These are phyloP conservation scores for Chytridiales sp. DNA, from an alignment of 371 early-diverging fungal species.

Conservation along the genomic window DNA sequence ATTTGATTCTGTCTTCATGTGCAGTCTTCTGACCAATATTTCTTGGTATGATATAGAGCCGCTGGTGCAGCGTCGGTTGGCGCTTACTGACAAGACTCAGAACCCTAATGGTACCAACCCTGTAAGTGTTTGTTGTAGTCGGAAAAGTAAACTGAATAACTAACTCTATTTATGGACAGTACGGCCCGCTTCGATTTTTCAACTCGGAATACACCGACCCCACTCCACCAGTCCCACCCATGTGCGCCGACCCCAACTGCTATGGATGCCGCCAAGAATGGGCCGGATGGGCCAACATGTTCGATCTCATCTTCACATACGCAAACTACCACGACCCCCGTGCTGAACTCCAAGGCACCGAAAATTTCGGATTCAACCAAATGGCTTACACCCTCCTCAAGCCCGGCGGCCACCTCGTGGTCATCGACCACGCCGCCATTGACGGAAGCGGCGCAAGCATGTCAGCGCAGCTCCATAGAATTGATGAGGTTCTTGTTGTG, in stretches of 20 bases:
- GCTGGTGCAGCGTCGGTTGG: conserved; percentile 12
- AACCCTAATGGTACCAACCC: conserved; percentile 26
- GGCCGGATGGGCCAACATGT: conserved; percentile 22
- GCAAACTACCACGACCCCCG: conserved; percentile 20
- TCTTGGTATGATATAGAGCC: conserved; percentile 5
- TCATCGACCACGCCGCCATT: conserved; percentile 23
- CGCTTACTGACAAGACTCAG: conserved; percentile 18
- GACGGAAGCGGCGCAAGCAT: not conserved
- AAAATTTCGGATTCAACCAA: not conserved
- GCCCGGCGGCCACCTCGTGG: conserved; percentile 18
- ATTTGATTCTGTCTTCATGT: too few relatives aligned
- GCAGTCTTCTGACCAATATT: not conserved
- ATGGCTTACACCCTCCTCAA: conserved; percentile 5
- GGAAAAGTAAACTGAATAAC: not conserved
- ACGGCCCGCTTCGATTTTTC: conserved; percentile 23
- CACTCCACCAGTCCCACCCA: conserved; percentile 17
- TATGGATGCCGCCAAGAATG: conserved; percentile 8
- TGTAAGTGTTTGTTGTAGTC: conserved; percentile 5
- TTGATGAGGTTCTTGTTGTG: conserved; percentile 21
- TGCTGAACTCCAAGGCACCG: conserved; percentile 12
- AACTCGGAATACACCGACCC: conserved; percentile 14
- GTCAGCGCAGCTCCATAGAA: conserved; percentile 7
- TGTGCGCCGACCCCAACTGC: conserved; percentile 22
- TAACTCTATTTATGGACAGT: not conserved
- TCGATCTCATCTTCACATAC: conserved; percentile 24